Conservation (phyloP, 2,329 filamentous ascomycete genomes). For the Calonectria naviculata region DNA sequence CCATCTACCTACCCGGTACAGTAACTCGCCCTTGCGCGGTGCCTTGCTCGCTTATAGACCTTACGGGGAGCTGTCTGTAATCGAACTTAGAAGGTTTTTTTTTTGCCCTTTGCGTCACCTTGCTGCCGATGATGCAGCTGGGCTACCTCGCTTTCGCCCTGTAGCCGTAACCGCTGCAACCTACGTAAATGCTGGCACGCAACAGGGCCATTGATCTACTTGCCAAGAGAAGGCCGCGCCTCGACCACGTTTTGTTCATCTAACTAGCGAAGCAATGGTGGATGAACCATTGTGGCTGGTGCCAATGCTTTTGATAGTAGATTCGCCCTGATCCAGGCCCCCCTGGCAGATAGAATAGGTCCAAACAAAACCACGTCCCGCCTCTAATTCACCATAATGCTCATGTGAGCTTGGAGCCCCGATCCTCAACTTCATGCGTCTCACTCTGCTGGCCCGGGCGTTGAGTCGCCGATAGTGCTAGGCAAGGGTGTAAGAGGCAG, state of each 20-base stretch:
- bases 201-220: not conserved
- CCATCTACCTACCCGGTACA: not conserved
- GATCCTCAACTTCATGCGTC: constrained; percentile 4
- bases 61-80: not conserved
- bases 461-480: not conserved
- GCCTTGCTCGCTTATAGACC: not conserved
- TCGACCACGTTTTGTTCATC: not conserved
- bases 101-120: not conserved
- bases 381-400: not conserved
- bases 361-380: not conserved
- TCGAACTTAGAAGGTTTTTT: not conserved
- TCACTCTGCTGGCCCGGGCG: constrained; percentile 3
- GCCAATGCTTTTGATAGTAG: not conserved
- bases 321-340: not conserved
- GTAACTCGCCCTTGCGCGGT: not conserved
- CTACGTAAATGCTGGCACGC: not conserved
- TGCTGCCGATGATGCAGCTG: not conserved
- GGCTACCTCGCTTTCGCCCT: not conserved
- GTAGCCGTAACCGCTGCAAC: not conserved
- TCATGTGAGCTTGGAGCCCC: constrained; percentile 8
- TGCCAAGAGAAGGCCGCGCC: not conserved
- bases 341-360: not conserved
- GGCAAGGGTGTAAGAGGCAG: not conserved
- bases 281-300: not conserved
- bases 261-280: not conserved